Conservation (phyloP, 129 eudicot species). For the Cynara cardunculus region DNA sequence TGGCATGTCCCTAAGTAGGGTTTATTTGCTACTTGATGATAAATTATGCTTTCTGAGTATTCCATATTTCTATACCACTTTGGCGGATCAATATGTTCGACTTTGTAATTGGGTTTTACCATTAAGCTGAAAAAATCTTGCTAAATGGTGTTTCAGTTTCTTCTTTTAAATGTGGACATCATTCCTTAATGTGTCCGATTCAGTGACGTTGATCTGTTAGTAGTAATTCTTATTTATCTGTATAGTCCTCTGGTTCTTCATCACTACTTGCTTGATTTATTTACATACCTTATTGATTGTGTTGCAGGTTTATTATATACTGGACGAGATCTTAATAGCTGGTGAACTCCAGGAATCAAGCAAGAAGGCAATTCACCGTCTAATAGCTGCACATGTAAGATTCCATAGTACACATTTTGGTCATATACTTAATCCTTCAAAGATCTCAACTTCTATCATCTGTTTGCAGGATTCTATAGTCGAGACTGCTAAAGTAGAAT, state of each 20-base stretch:
- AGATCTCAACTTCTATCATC: background rate
- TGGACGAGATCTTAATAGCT: constrained; percentile 85
- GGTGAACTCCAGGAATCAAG: constrained; percentile 97
- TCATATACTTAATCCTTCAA: background rate
- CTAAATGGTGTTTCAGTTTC: background rate
- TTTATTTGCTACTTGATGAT: too few species aligned
- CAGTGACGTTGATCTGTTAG: constrained; percentile 1
- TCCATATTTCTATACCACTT: too few species aligned
- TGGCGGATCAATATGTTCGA: background rate
- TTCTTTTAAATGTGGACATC: background rate
- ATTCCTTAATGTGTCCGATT: constrained; percentile 2
- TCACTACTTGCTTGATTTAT: background rate
- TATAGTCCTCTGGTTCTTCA: background rate
- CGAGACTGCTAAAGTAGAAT: constrained; percentile 81
- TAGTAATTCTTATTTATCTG: background rate
- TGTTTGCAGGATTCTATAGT: constrained; percentile 69
- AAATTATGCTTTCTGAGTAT: too few species aligned
- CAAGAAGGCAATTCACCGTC: constrained; percentile 75
- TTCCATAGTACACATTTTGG: background rate
- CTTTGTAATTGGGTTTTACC: background rate
- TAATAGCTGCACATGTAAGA: constrained; percentile 71
- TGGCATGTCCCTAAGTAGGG: too few species aligned
- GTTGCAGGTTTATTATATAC: constrained; percentile 74
- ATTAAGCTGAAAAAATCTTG: too few species aligned
- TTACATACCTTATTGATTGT: background rate